phyloP scores from a whole-genome alignment of 2,329 filamentous ascomycete species.

The Dactylellina leptospora region DNA sequence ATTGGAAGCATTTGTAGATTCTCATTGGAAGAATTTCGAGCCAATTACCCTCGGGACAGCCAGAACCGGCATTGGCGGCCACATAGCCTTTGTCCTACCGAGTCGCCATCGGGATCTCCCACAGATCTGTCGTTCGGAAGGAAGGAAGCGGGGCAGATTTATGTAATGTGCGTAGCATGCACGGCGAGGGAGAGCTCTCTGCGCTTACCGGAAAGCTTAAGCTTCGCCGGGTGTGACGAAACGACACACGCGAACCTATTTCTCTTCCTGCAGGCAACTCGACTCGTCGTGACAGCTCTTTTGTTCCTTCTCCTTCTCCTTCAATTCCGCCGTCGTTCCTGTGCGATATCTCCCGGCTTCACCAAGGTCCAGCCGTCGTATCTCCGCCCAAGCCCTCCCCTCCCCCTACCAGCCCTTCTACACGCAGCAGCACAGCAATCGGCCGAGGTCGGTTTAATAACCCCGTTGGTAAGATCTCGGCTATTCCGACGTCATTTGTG shows the following conservation, averaged over 20 bases:
- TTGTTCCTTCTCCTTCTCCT: constrained; percentile 4
- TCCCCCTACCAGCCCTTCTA: constrained; percentile 16
- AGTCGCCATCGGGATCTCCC: constrained; percentile 18
- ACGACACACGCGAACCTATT: constrained; percentile 17
- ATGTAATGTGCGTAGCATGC: not conserved
- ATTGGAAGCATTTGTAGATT: too few species aligned
- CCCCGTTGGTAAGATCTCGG: constrained; percentile 38
- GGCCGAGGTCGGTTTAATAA: constrained; percentile 53
- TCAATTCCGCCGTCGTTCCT: not conserved
- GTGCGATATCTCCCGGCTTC: not conserved
- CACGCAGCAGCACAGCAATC: not conserved
- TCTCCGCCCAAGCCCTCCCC: constrained; percentile 13
- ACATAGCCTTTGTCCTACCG: constrained; percentile 36
- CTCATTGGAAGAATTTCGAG: too few species aligned
- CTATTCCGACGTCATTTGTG: constrained; percentile 52
- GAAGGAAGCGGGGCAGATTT: constrained; percentile 25
- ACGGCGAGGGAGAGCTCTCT: constrained; percentile 9
- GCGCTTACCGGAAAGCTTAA: constrained; percentile 6
- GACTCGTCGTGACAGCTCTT: not conserved
- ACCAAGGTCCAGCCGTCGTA: constrained; percentile 22
- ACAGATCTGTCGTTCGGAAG: constrained; percentile 19
- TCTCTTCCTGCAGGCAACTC: not conserved
- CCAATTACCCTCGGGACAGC: too few species aligned
- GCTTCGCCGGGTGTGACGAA: not conserved
- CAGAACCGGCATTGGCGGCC: too few species aligned